These are phyloP conservation scores for Dactylellina drechsleri DNA, from an alignment of 2,329 filamentous ascomycete species.

Conservation along the genomic window DNA sequence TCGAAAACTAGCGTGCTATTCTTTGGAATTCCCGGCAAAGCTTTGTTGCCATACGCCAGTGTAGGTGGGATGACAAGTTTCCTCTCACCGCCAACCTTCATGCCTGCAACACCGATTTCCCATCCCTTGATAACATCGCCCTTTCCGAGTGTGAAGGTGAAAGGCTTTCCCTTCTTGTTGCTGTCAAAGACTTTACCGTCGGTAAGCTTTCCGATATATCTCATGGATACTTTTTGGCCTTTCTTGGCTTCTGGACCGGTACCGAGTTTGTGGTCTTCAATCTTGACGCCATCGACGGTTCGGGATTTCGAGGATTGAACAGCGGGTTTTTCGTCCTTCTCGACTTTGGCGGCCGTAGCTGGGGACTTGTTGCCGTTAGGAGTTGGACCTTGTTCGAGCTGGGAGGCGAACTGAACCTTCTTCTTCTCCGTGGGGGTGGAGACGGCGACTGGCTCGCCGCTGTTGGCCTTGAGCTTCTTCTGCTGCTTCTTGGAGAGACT, in stretches of 20 bases:
- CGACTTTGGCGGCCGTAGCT: conserved; percentile 55
- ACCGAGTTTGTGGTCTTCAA: conserved; percentile 95
- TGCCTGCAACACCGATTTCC: conserved; percentile 93
- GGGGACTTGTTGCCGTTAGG: conserved; percentile 68
- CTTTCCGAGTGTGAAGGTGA: conserved; percentile 91
- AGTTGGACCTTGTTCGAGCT: conserved; percentile 95
- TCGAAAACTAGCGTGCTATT: conserved; percentile 96
- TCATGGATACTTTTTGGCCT: conserved; percentile 89
- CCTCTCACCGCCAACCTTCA: conserved; percentile 92
- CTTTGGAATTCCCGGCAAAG: conserved; percentile 82
- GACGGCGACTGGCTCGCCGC: conserved; percentile 79
- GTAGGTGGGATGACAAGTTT: conserved; percentile 87
- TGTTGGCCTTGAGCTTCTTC: conserved; percentile 99
- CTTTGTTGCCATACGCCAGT: conserved; percentile 88
- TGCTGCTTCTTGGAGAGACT: conserved; percentile 92
- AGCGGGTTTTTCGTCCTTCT: conserved; percentile 62
- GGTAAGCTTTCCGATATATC: conserved; percentile 96
- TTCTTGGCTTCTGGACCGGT: conserved; percentile 86
- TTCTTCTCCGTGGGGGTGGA: conserved; percentile 75
- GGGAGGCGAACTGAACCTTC: conserved; percentile 99
- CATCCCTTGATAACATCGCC: conserved; percentile 99
- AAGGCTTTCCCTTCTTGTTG: conserved; percentile 99
- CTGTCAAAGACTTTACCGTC: conserved; percentile 97
- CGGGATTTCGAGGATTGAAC: conserved; percentile 63
- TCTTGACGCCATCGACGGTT: conserved; percentile 80